Evolutionary conservation across 2,329 filamentous ascomycete genomes (phyloP).

Genomic region (Rutstroemia sp.): DNA sequence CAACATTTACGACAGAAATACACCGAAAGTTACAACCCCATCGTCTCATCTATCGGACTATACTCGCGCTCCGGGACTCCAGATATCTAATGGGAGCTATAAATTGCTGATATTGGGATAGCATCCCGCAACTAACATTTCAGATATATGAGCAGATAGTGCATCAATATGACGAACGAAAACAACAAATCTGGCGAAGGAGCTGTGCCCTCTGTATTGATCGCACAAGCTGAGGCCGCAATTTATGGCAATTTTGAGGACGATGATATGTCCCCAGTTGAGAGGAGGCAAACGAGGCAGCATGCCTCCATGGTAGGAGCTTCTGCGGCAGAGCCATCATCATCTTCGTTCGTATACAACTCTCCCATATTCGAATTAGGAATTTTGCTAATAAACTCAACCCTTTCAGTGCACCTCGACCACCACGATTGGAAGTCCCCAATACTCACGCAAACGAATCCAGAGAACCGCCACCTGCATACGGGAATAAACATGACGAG

Average conservation of each 20-base stretch:
- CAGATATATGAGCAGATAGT: background rate
- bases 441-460: conserved; percentile 12
- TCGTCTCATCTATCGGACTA: no score
- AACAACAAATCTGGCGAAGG: conserved; percentile 5
- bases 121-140: background rate
- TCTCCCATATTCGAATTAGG: background rate
- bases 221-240: conserved; percentile 29
- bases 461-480: conserved; percentile 42
- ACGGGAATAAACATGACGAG: conserved; percentile 49
- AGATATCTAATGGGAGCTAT: background rate
- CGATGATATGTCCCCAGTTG: conserved; percentile 2
- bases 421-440: conserved; percentile 16
- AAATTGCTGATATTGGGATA: background rate
- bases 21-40: no score
- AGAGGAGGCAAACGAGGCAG: conserved; percentile 5
- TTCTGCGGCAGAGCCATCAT: background rate
- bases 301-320: background rate
- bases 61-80: no score
- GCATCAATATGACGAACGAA: conserved; percentile 5
- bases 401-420: background rate
- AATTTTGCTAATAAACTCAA: background rate
- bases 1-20: no score
- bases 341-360: conserved; percentile 1
- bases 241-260: conserved; percentile 24
- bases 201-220: conserved; percentile 19